These are phyloP conservation scores for Umbelopsis sp. DNA, from an alignment of 192 early-diverging fungal species.

Conservation along the genomic window DNA sequence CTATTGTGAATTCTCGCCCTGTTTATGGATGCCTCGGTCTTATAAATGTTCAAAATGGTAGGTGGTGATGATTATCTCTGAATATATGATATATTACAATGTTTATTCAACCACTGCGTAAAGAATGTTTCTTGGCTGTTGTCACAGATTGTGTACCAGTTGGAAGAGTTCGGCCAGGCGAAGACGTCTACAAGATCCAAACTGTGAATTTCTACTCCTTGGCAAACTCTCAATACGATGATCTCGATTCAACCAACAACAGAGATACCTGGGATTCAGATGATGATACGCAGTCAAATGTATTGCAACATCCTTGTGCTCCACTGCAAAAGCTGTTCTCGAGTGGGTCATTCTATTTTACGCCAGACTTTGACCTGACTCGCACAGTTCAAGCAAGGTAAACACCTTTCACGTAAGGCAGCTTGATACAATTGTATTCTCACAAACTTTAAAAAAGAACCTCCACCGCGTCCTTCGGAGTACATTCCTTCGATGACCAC, in stretches of 20 bases:
- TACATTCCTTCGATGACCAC: slow-evolving; percentile 60
- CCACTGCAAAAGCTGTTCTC: slow-evolving; percentile 78
- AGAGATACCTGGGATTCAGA: slow-evolving; percentile 42
- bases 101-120: background rate
- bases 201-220: slow-evolving; percentile 82
- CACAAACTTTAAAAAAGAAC: slow-evolving; percentile 33
- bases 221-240: slow-evolving; percentile 71
- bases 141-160: slow-evolving; percentile 66
- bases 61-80: slow-evolving; percentile 10
- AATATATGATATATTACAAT: background rate
- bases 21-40: slow-evolving; percentile 60
- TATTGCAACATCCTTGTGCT: slow-evolving; percentile 74
- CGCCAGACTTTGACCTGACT: slow-evolving; percentile 86
- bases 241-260: slow-evolving; percentile 38
- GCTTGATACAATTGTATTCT: no score
- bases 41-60: slow-evolving; percentile 55
- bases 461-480: slow-evolving; percentile 48
- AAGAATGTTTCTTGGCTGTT: slow-evolving; percentile 71
- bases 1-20: slow-evolving; percentile 42
- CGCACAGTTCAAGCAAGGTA: slow-evolving; percentile 72
- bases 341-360: slow-evolving; percentile 92
- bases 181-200: slow-evolving; percentile 69
- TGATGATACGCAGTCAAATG: slow-evolving; percentile 42
- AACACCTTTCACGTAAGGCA: no score
- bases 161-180: slow-evolving; percentile 59